These are phyloP conservation scores for Auriscalpium orientale DNA, from an alignment of 768 basidiomycete species.

Conservation along the genomic window DNA sequence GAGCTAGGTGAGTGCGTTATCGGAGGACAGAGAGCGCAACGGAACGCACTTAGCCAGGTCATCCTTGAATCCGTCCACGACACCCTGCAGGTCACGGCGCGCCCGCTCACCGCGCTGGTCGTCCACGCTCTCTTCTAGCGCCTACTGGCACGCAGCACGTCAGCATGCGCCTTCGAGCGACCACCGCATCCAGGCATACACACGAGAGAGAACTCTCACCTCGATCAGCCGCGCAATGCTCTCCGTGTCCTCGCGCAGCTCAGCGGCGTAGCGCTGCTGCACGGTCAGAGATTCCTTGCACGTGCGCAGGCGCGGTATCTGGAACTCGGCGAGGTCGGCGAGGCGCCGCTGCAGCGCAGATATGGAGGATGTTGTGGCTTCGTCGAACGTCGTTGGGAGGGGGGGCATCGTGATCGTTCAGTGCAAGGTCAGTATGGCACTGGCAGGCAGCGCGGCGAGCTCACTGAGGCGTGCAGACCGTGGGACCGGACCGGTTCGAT, in stretches of 20 bases:
- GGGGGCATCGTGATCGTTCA: slow-evolving; percentile 46
- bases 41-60: slow-evolving; percentile 43
- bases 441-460: too few relatives aligned
- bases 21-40: neutral
- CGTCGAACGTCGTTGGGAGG: slow-evolving; percentile 44
- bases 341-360: slow-evolving; percentile 46
- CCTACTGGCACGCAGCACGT: slow-evolving; percentile 33
- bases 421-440: too few relatives aligned
- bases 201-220: slow-evolving; percentile 26
- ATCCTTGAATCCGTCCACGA: slow-evolving; percentile 42
- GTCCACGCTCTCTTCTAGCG: slow-evolving; percentile 60
- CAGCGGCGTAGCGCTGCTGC: slow-evolving; percentile 69
- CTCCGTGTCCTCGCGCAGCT: slow-evolving; percentile 72
- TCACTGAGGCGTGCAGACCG: too few relatives aligned
- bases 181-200: slow-evolving; percentile 29
- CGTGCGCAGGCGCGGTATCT: slow-evolving; percentile 64
- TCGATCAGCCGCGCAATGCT: slow-evolving; percentile 58
- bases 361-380: slow-evolving; percentile 44
- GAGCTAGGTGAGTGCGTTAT: neutral
- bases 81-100: slow-evolving; percentile 37
- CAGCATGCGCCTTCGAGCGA: slow-evolving; percentile 35
- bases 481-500: neutral
- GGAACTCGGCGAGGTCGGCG: slow-evolving; percentile 57
- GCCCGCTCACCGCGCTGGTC: slow-evolving; percentile 58
- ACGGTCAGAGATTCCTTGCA: slow-evolving; percentile 62